Evolutionary conservation across 257 asterid species (phyloP).

Genomic region (Fraxinus quadrangulata): DNA sequence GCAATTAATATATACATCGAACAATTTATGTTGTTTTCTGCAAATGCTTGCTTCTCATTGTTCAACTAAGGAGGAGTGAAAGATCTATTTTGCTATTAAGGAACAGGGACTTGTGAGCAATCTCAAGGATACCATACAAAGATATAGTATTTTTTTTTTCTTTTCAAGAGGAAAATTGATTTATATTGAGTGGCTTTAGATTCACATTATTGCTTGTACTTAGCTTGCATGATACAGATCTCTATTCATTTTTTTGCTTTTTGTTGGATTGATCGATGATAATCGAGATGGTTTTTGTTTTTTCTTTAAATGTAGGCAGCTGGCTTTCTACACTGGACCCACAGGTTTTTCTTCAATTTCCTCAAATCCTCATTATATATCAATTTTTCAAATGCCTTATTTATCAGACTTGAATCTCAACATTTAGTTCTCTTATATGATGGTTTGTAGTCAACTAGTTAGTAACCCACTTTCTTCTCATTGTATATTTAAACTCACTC

Average conservation of each 20-base stretch:
- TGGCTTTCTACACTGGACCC: constrained; percentile 67
- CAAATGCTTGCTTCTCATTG: neutral
- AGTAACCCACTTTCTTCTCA: neutral
- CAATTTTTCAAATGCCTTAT: neutral
- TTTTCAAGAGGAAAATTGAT: neutral
- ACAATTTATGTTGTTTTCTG: neutral
- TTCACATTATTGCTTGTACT: neutral
- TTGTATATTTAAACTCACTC: neutral
- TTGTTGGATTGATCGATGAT: neutral
- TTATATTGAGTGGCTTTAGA: neutral
- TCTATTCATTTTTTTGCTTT: constrained; percentile 3
- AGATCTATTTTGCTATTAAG: neutral
- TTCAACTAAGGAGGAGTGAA: neutral
- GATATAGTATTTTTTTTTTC: neutral
- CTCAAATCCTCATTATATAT: neutral
- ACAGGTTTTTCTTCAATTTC: constrained; percentile 11
- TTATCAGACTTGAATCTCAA: neutral
- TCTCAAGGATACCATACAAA: neutral
- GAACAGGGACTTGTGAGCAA: neutral
- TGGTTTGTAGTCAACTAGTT: neutral
- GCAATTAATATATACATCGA: neutral
- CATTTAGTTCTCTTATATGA: neutral
- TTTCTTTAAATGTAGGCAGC: constrained; percentile 59
- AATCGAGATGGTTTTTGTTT: constrained; percentile 21
- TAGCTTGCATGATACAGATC: neutral